Base-by-base conservation (phyloP, 2,329 filamentous ascomycete species). In the Aspergillus pseudotamarii region DNA sequence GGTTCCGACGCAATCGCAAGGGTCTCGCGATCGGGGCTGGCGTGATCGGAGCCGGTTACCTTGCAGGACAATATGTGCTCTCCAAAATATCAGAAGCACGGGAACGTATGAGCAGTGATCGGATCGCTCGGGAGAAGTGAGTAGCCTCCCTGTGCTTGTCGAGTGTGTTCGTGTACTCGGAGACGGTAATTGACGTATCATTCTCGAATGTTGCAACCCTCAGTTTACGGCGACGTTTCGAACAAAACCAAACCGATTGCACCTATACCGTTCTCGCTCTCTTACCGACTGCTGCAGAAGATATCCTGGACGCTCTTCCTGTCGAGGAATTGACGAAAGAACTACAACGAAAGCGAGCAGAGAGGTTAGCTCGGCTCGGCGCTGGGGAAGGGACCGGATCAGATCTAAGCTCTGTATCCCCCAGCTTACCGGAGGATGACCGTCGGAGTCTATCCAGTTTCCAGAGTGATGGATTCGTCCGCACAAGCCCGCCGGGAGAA, bases 201-300 rank as follows among this genome's bases (percentile, higher is more conserved):
- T 48, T 6, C 23, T 50, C 36, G 43, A 32, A 58, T 38, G 46
- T 55, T 55, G 32, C 36, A 36, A 32, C 21, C 14, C 41, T 26
- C 72, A 98, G 94, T 79, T 87, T 99, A 65, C 93, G 94, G 58
- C 91, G 95, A 63, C 91, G 95, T 74, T 99, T 99, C 81, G 93
- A 98, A 78, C 95, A 99, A 80, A 99, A 99, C 79, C 95, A 99
- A 77, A 94, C 97, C 76, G 95, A 99, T 80, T 99, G 95, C 81
- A 97, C 94, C 55, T 97, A 96, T 77, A 99, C 95, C 43, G 93
- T 98, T 51, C 89, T 98, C n/a, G 95, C 94, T 34, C 88, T 99
- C 60, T 86, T 99, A 11, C 95, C 95, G 5, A 96, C 94, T 38
- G 92, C 93, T 8, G 94, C 94, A 28, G 89, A 95, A 69, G 94